These are phyloP conservation scores for Conidiobolus incongruus DNA, from an alignment of 371 early-diverging fungal species.

Conservation along the genomic window DNA sequence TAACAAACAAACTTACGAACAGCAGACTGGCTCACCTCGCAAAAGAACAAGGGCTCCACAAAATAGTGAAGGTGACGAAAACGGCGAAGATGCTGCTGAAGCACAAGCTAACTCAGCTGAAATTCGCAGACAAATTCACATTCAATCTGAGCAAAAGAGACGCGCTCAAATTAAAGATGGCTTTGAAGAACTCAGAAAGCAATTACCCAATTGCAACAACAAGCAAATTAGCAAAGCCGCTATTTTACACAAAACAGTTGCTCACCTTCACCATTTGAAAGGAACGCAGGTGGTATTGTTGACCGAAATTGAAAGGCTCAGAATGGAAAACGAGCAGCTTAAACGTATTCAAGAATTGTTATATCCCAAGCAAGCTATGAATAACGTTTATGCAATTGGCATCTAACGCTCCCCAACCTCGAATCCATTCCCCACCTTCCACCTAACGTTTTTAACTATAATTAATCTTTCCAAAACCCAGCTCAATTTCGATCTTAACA, in stretches of 20 bases:
- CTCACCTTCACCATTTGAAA: background rate
- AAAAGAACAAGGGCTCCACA: background rate
- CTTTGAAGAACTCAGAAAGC: slow-evolving; percentile 23
- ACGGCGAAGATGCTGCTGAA: background rate
- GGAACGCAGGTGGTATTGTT: background rate
- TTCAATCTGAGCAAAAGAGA: slow-evolving; percentile 31
- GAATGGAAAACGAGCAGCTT: slow-evolving; percentile 2
- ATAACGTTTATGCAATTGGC: too few relatives aligned
- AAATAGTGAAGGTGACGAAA: background rate
- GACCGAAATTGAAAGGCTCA: background rate
- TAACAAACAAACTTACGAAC: background rate
- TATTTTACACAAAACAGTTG: slow-evolving; percentile 13
- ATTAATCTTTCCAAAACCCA: too few relatives aligned
- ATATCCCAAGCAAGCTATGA: background rate
- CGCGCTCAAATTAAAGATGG: slow-evolving; percentile 33
- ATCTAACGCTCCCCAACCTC: too few relatives aligned
- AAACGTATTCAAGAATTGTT: background rate
- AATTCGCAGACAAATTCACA: slow-evolving; percentile 24
- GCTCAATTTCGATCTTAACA: too few relatives aligned
- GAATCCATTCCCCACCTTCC: too few relatives aligned
- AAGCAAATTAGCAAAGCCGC: slow-evolving; percentile 30
- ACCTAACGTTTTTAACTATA: too few relatives aligned
- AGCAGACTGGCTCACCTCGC: background rate
- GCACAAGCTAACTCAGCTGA: slow-evolving; percentile 10
- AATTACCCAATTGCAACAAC: slow-evolving; percentile 20